Evolutionary conservation across 805 yeast species (phyloP), one percentile per base, ranked within the genome.

Genomic region (Huiozyma naganishii): DNA sequence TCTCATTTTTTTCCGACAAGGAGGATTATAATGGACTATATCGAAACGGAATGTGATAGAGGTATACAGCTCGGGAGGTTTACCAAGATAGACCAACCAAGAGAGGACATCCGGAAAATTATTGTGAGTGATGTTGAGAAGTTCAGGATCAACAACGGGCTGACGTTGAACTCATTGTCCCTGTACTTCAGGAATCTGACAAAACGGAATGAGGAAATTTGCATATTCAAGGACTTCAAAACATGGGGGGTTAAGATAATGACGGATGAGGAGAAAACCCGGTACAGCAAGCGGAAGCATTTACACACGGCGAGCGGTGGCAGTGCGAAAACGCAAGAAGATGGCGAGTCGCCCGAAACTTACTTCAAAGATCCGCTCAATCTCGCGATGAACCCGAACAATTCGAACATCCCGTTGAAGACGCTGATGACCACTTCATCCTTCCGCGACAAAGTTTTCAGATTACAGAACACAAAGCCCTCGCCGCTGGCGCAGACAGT

Each of bases 1-100:
- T 64, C 68, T 1, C 68, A 64, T 49, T 64, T 64, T 40, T 64
- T 64, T 37, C 68, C 68, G 5, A 64, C 66, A 7, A 54, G 68
- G 43, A 53, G 65, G 42, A 58, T 62, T n/a, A 62, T 64, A 11
- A 62, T 64, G 50, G 67, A 64, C 44, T 64, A 62, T 40, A 64
- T 64, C 37, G 68, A 64, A 43, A 55, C 55, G 27, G 68, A 64
- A 47, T 50, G 58, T 34, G 62, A 60, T 32, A 50, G 62, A 28
- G 65, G 66, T 7, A 52, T 61, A 7, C 50, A 57, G 29, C 42
- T 58, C 30, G 65, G 64, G 6, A 48, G 66, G 40, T 64, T 62
- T 40, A 46, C 46, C 9, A 51, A 53, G 27, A 53, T 56, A 12
- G 50, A 49, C 7, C 60, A 58, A 39, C 52, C 60, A 10, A 53